A percentile compares a stretch with the other conserved stretches of the same genome.
phyloP scores from a whole-genome alignment of 2,329 filamentous ascomycete species.

The Aspergillus spinulosporus region DNA sequence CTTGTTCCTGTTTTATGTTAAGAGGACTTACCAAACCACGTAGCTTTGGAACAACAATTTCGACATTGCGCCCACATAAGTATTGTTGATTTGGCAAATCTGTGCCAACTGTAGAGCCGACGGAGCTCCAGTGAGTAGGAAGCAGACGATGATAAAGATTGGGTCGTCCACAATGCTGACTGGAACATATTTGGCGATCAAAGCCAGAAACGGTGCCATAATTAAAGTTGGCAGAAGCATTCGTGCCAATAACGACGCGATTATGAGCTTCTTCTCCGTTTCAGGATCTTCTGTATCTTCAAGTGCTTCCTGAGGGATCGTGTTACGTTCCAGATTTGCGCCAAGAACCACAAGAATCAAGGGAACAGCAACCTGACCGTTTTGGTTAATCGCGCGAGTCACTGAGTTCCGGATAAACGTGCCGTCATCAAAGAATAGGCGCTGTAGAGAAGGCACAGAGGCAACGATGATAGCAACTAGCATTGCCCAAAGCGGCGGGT shows the following conservation, averaged over 20 bases:
- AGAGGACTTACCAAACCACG: conserved; percentile 74
- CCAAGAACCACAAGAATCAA: conserved; percentile 93
- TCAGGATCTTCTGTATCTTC: conserved; percentile 68
- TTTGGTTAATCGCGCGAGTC: conserved; percentile 81
- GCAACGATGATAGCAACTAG: conserved; percentile 85
- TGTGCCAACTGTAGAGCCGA: conserved; percentile 93
- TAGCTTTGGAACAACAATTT: conserved; percentile 94
- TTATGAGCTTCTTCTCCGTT: conserved; percentile 72
- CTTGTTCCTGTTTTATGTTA: not conserved
- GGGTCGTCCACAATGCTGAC: conserved; percentile 95
- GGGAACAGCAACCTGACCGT: conserved; percentile 87
- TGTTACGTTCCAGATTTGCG: conserved; percentile 91
- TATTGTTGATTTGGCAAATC: conserved; percentile 97
- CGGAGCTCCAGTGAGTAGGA: conserved; percentile 90
- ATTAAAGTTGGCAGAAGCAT: conserved; percentile 90
- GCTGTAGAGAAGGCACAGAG: conserved; percentile 78
- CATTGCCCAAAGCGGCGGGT: conserved; percentile 98
- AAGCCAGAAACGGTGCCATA: conserved; percentile 85
- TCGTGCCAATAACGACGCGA: conserved; percentile 80
- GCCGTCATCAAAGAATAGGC: conserved; percentile 81
- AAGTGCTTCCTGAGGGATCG: conserved; percentile 66
- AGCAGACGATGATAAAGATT: conserved; percentile 97
- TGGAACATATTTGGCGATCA: conserved; percentile 86
- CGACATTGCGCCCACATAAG: conserved; percentile 93
- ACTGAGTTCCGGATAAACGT: conserved; percentile 92